phyloP scores from a whole-genome alignment of 2,329 filamentous ascomycete genomes.

The Talaromyces sp. region DNA sequence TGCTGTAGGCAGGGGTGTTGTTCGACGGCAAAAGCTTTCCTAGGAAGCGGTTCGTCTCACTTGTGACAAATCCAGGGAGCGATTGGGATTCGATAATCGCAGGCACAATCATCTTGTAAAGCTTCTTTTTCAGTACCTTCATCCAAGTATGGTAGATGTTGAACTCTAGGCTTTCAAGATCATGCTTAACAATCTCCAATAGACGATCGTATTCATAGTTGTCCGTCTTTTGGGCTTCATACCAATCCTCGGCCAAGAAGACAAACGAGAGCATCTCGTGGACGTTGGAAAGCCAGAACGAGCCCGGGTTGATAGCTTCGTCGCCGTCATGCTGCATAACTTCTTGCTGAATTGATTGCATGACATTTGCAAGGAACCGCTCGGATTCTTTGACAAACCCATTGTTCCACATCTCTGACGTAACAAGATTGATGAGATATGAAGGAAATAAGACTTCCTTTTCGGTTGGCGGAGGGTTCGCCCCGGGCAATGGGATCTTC shows the following conservation, averaged over 20 bases:
- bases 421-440: constrained; percentile 97
- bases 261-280: constrained; percentile 99
- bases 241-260: constrained; percentile 98
- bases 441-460: constrained; percentile 98
- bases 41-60: constrained; percentile 95
- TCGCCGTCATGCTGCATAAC: constrained; percentile 99
- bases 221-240: constrained; percentile 97
- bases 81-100: constrained; percentile 99
- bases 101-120: constrained; percentile 99
- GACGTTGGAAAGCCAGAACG: constrained; percentile 98
- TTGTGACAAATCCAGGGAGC: constrained; percentile 95
- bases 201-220: constrained; percentile 98
- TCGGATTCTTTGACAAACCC: constrained; percentile 99
- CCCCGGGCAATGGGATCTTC: constrained; percentile 86
- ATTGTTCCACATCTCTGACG: constrained; percentile 99
- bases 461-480: constrained; percentile 84
- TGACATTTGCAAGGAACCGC: constrained; percentile 96
- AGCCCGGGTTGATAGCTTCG: constrained; percentile 91
- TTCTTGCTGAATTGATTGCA: constrained; percentile 99
- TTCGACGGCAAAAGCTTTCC: constrained; percentile 91
- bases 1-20: constrained; percentile 92
- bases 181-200: constrained; percentile 97
- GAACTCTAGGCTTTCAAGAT: constrained; percentile 95
- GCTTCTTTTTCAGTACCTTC: constrained; percentile 99
- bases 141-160: constrained; percentile 99